These are phyloP conservation scores for Lasiodiplodia sp. DNA, from an alignment of 2,329 filamentous ascomycete species.

Conservation along the genomic window DNA sequence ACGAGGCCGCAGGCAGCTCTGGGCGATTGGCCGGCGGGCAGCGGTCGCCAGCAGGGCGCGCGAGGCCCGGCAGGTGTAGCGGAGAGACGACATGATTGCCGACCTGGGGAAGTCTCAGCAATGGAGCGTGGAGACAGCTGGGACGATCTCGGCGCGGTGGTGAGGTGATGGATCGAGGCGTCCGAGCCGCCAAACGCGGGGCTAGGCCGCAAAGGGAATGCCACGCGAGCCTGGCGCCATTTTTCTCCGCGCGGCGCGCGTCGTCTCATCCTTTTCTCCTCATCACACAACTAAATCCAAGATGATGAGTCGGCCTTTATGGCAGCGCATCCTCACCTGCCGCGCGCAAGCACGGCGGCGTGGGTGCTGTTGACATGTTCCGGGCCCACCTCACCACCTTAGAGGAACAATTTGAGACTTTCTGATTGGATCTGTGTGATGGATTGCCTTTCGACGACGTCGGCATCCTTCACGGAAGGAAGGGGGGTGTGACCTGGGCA, in stretches of 20 bases:
- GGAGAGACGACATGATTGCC: slow-evolving; percentile 51
- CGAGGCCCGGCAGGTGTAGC: slow-evolving; percentile 49
- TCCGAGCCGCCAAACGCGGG: not conserved
- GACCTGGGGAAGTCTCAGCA: slow-evolving; percentile 19
- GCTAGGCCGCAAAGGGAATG: not conserved
- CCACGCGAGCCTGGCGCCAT: slow-evolving; percentile 12
- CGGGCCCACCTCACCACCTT: slow-evolving; percentile 56
- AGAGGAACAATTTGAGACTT: slow-evolving; percentile 51
- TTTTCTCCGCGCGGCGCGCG: slow-evolving; percentile 9
- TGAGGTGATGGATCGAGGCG: slow-evolving; percentile 26
- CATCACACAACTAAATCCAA: slow-evolving; percentile 79
- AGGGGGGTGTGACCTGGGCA: not conserved
- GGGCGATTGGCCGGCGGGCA: slow-evolving; percentile 33
- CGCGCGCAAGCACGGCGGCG: slow-evolving; percentile 54
- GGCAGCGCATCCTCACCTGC: slow-evolving; percentile 63
- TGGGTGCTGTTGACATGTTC: slow-evolving; percentile 59
- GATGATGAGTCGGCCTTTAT: slow-evolving; percentile 74
- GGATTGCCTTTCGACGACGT: slow-evolving; percentile 10
- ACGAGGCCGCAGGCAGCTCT: slow-evolving; percentile 41
- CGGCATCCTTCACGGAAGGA: slow-evolving; percentile 2
- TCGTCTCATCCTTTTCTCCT: slow-evolving; percentile 45
- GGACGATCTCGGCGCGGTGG: slow-evolving; percentile 26
- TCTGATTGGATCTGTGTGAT: slow-evolving; percentile 55
- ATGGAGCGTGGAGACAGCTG: slow-evolving; percentile 13
- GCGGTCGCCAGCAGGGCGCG: slow-evolving; percentile 42